These are phyloP conservation scores for Blastomyces parvus DNA, from an alignment of 2,329 filamentous ascomycete species.

Conservation along the genomic window DNA sequence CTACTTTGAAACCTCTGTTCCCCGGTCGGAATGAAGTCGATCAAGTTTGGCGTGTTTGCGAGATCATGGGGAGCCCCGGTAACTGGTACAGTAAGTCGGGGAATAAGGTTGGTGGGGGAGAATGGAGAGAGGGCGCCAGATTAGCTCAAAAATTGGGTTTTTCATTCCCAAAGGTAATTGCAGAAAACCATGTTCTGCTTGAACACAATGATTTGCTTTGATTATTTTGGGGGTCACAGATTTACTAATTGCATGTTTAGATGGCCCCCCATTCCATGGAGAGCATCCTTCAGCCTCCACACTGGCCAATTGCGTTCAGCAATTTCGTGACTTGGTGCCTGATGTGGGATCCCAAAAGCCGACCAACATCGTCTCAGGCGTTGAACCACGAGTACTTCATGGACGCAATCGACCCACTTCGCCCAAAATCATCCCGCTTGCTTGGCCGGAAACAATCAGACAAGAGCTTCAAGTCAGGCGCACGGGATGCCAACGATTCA, in stretches of 20 bases:
- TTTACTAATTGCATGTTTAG: conserved; percentile 32
- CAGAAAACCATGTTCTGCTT: neutral
- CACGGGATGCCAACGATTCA: conserved; percentile 53
- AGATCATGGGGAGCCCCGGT: conserved; percentile 98
- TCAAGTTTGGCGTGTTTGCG: conserved; percentile 96
- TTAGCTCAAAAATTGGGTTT: conserved; percentile 94
- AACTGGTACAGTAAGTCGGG: conserved; percentile 92
- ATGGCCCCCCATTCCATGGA: conserved; percentile 98
- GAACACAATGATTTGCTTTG: neutral
- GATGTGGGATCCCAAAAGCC: conserved; percentile 93
- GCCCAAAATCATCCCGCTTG: conserved; percentile 82
- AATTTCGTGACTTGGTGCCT: conserved; percentile 97
- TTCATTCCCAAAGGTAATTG: conserved; percentile 72
- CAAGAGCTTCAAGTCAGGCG: conserved; percentile 51
- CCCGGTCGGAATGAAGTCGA: conserved; percentile 97
- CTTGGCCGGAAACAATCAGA: conserved; percentile 87
- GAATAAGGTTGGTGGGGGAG: conserved; percentile 77
- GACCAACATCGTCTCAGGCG: conserved; percentile 89
- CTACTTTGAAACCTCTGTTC: conserved; percentile 91
- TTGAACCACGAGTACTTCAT: conserved; percentile 88
- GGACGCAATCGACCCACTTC: conserved; percentile 82
- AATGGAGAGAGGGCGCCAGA: conserved; percentile 91
- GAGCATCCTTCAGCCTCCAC: conserved; percentile 77
- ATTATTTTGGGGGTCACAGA: neutral
- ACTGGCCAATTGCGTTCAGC: conserved; percentile 81